Evolutionary conservation across 225 moss, liverwort and hornwort genomes (phyloP).

Genomic region (Sphagnum contortum): DNA sequence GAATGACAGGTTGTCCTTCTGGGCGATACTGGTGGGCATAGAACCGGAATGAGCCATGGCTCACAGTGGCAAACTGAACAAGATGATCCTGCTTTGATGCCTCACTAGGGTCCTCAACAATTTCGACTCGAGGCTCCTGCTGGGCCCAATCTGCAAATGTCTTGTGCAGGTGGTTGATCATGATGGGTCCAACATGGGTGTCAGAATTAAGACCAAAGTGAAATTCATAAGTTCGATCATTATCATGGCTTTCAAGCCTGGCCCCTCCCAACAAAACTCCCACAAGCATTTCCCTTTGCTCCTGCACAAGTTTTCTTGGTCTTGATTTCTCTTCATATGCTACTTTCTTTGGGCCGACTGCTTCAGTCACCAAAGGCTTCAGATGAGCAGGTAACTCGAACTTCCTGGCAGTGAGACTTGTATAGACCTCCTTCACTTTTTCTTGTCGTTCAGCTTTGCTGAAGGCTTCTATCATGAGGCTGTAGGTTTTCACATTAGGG

Average conservation of each 20-base stretch:
- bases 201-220: slow-evolving; percentile 56
- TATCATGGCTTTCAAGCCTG: slow-evolving; percentile 50
- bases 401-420: slow-evolving; percentile 35
- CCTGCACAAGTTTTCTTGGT: slow-evolving; percentile 39
- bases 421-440: slow-evolving; percentile 49
- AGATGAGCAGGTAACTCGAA: slow-evolving; percentile 42
- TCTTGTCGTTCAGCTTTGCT: slow-evolving; percentile 26
- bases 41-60: slow-evolving; percentile 81
- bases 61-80: slow-evolving; percentile 63
- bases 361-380: slow-evolving; percentile 28
- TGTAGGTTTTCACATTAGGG: slow-evolving; percentile 56
- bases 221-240: slow-evolving; percentile 61
- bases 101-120: slow-evolving; percentile 11
- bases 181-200: slow-evolving; percentile 31
- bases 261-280: slow-evolving; percentile 88
- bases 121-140: slow-evolving; percentile 38
- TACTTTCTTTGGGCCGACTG: slow-evolving; percentile 41
- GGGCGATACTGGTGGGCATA: slow-evolving; percentile 97
- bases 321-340: slow-evolving; percentile 26
- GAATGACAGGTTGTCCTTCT: slow-evolving; percentile 55
- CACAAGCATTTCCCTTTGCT: slow-evolving; percentile 76
- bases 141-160: slow-evolving; percentile 70
- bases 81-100: slow-evolving; percentile 15
- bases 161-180: slow-evolving; percentile 68
- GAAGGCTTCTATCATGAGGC: slow-evolving; percentile 63